Evolutionary conservation across 2,329 filamentous ascomycete genomes (phyloP).

Genomic region (Aureobasidium zeae): DNA sequence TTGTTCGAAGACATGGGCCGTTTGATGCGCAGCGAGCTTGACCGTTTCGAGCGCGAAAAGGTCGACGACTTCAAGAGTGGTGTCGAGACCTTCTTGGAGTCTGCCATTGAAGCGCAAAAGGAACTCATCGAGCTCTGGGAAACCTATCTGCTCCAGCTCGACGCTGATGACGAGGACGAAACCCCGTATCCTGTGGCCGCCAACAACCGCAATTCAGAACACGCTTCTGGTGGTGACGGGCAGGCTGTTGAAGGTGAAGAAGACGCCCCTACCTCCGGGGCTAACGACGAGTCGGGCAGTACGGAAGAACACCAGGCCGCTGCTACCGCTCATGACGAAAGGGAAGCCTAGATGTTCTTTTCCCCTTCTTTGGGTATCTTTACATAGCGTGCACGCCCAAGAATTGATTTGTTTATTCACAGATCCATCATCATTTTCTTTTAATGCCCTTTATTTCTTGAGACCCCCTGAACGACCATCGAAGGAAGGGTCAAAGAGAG

Average conservation of each 20-base stretch:
- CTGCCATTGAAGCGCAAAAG: conserved; percentile 95
- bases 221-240: conserved; percentile 22
- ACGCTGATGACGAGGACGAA: conserved; percentile 65
- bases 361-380: not conserved
- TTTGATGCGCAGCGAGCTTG: conserved; percentile 81
- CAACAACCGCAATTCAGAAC: conserved; percentile 21
- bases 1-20: conserved; percentile 97
- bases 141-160: conserved; percentile 91
- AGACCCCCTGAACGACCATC: too few relatives aligned
- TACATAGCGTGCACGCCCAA: not conserved
- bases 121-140: conserved; percentile 95
- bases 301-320: conserved; percentile 1
- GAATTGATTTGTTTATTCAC: too few relatives aligned
- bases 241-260: conserved; percentile 4
- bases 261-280: conserved; percentile 1
- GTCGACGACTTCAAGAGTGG: conserved; percentile 98
- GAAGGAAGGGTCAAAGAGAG: too few relatives aligned
- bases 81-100: conserved; percentile 94
- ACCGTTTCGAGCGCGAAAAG: conserved; percentile 92
- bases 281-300: not conserved
- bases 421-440: too few relatives aligned
- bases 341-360: conserved; percentile 1
- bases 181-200: conserved; percentile 33
- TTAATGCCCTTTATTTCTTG: not conserved
- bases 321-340: conserved; percentile 1